Base-by-base conservation (phyloP, 176 grass and related monocot genomes). In the Eleusine coracana region DNA sequence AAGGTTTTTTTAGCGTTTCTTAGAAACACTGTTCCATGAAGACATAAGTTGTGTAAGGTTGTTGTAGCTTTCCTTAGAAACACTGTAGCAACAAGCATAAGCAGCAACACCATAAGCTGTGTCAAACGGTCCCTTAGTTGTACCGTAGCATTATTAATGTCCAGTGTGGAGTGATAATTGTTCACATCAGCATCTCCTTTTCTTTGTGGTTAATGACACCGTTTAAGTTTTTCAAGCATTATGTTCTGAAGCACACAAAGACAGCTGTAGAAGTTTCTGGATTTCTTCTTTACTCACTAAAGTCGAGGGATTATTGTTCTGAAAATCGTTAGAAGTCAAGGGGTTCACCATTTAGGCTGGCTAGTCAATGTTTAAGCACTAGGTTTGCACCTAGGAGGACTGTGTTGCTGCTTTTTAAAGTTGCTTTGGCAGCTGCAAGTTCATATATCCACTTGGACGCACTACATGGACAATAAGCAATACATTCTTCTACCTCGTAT, bases 241-340 rank as follows among this genome's bases (percentile, higher is more conserved):
- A 17, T 82, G 21, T 50, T 61, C 48, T 76, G 59, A 76, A 70
- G 0, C 58, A 83, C 34, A 60, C 10, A 34, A 83, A 64, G 6
- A 52, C 16, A 14, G 34, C 27, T 72, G 44, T 72, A 16, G 70
- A 28, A 5, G 15, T 29, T 29, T 49, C 27, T 49, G 5, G 38
- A 5, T n/a, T 41, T 21, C 20, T 68, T 68, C 7, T 38, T 38
- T 69, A 42, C 1, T 40, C 18, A 58, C 1, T 23, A 23, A 59
- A 21, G 58, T 61, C 2, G 25, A 23, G n/a, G 58, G 58, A 27
- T 61, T 61, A 60, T 61, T 61, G 58, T 27, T 27, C n/a, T 61
- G n/a, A 11, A 7, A 61, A 61, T 25, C 7, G 21, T 23, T 27
- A 61, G 58, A 61, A 25, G 56, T 21, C 55, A 61, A 61, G 58